A percentile compares a stretch with the other conserved stretches of the same genome.
phyloP scores from a whole-genome alignment of 2,329 filamentous ascomycete species.

The Cordyceps pruinosa region DNA sequence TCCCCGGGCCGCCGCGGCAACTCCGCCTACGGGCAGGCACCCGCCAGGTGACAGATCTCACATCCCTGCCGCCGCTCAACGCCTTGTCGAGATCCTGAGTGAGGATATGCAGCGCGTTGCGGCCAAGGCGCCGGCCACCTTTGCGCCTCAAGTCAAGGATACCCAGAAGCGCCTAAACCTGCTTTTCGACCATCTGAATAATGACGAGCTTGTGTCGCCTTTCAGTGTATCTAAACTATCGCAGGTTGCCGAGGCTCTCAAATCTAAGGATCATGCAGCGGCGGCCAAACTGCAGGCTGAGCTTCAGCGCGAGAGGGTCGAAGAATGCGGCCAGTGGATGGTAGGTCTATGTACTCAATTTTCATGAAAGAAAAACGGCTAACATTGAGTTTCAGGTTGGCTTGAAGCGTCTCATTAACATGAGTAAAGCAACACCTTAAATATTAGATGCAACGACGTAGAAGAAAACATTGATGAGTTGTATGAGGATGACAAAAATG shows the following conservation, averaged over 20 bases:
- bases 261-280: constrained; percentile 60
- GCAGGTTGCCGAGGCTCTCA: constrained; percentile 58
- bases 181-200: constrained; percentile 96
- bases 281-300: constrained; percentile 66
- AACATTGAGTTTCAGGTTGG: constrained; percentile 51
- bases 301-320: constrained; percentile 67
- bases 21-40: constrained; percentile 55
- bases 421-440: constrained; percentile 68
- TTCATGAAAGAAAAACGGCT: constrained; percentile 24
- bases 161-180: constrained; percentile 88
- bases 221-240: constrained; percentile 65
- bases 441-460: constrained; percentile 13
- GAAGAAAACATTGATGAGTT: constrained; percentile 14
- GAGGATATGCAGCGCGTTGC: constrained; percentile 87
- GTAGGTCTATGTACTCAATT: constrained; percentile 42
- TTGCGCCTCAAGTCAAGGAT: constrained; percentile 83
- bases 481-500: constrained; percentile 21
- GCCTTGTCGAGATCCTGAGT: constrained; percentile 72
- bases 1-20: constrained; percentile 40
- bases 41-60: constrained; percentile 85
- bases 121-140: constrained; percentile 74
- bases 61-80: constrained; percentile 69
- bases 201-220: constrained; percentile 78
- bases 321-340: constrained; percentile 84
- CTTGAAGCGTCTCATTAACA: constrained; percentile 69